Evolutionary conservation across 352 stramenopile species (phyloP).

Genomic region (Phytophthora melonis): DNA sequence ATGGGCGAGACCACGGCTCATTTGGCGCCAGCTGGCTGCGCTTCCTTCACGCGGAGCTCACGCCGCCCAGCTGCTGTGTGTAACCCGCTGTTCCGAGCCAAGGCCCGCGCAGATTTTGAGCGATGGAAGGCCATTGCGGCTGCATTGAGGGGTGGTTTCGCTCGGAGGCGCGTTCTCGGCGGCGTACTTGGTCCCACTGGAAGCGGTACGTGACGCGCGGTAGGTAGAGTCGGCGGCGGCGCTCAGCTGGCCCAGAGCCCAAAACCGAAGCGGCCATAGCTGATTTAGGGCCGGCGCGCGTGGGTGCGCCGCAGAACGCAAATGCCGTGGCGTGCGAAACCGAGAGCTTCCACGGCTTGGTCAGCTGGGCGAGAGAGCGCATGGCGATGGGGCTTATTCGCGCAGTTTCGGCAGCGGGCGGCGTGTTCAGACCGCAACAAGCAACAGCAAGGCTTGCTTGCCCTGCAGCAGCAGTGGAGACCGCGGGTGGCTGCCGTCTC

Average conservation of each 20-base stretch:
- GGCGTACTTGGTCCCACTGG: conserved; percentile 10
- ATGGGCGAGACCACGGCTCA: neutral
- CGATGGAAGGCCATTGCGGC: neutral
- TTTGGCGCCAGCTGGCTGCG: conserved; percentile 20
- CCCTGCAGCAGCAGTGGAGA: neutral
- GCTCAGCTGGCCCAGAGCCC: conserved; percentile 28
- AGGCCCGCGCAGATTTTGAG: conserved; percentile 2
- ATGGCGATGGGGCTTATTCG: conserved; percentile 13
- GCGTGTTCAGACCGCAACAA: neutral
- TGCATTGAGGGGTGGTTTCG: neutral
- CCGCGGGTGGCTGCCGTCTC: neutral
- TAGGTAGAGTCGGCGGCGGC: conserved; percentile 38
- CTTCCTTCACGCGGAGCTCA: conserved; percentile 5
- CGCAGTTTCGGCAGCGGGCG: neutral
- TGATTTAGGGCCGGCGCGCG: conserved; percentile 41
- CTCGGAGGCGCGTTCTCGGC: conserved; percentile 11
- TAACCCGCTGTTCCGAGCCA: conserved; percentile 32
- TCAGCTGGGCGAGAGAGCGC: conserved; percentile 21
- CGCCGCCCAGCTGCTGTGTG: conserved; percentile 29
- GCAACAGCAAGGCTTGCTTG: neutral
- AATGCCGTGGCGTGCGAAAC: conserved; percentile 46
- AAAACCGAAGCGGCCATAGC: conserved; percentile 29
- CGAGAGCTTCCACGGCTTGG: conserved; percentile 28
- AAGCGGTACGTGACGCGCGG: conserved; percentile 29
- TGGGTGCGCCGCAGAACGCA: conserved; percentile 22